phyloP scores from a whole-genome alignment of 2,329 filamentous ascomycete species.

The Sodiomyces alkalinus region DNA sequence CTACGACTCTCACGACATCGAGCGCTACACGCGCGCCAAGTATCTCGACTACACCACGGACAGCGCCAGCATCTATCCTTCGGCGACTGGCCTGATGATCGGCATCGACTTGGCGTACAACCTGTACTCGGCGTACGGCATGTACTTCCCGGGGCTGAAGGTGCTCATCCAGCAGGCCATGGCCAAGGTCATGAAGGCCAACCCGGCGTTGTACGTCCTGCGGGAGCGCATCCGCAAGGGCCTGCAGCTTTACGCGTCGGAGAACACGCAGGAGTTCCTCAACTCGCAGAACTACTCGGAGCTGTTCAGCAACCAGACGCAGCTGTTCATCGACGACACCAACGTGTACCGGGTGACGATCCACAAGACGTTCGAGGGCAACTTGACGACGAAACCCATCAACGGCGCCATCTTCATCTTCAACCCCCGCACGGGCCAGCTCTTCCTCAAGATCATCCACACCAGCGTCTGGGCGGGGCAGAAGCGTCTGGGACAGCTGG shows the following conservation, averaged over 20 bases:
- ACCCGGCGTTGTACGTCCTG: conserved; percentile 88
- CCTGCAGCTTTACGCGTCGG: conserved; percentile 91
- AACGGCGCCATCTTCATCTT: conserved; percentile 99
- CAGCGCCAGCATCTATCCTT: conserved; percentile 97
- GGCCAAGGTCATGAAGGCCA: conserved; percentile 99
- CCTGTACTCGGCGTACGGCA: conserved; percentile 91
- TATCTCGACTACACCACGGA: conserved; percentile 98
- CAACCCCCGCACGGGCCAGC: conserved; percentile 92
- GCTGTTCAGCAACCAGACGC: conserved; percentile 96
- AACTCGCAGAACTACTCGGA: conserved; percentile 99
- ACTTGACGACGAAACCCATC: conserved; percentile 97
- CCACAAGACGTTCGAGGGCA: conserved; percentile 98
- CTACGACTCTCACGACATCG: conserved; percentile 98
- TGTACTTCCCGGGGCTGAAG: conserved; percentile 97
- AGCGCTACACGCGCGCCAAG: conserved; percentile 92
- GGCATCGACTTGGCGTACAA: conserved; percentile 97
- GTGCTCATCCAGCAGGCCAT: conserved; percentile 92
- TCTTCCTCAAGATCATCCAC: conserved; percentile 99
- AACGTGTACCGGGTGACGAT: conserved; percentile 99
- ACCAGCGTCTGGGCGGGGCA: conserved; percentile 98
- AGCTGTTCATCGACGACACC: conserved; percentile 97
- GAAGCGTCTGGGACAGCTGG: conserved; percentile 94
- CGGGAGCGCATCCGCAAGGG: conserved; percentile 97
- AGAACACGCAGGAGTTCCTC: conserved; percentile 97
- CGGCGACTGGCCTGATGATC: conserved; percentile 92